phyloP scores from a whole-genome alignment of 768 basidiomycete species.

The Boletellus sp. region DNA sequence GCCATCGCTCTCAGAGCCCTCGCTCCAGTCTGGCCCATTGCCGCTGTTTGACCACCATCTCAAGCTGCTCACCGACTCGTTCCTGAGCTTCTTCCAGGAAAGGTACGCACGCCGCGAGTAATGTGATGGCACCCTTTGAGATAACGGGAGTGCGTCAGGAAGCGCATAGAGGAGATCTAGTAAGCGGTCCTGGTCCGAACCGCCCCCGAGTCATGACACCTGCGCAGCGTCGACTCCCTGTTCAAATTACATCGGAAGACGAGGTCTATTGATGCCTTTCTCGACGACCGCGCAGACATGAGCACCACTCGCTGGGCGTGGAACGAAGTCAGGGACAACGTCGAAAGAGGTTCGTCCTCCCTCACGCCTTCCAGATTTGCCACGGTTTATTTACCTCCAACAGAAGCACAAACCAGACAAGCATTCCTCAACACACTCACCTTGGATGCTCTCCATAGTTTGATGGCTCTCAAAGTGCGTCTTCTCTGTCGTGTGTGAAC shows the following conservation, averaged over 20 bases:
- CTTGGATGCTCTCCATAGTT: slow-evolving; percentile 67
- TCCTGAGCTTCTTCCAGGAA: slow-evolving; percentile 82
- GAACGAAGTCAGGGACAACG: slow-evolving; percentile 80
- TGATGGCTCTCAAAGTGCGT: slow-evolving; percentile 62
- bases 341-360: slow-evolving; percentile 63
- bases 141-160: slow-evolving; percentile 42
- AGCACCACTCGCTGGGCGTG: slow-evolving; percentile 70
- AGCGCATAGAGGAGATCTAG: slow-evolving; percentile 84
- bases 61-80: slow-evolving; percentile 62
- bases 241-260: slow-evolving; percentile 68
- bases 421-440: slow-evolving; percentile 73
- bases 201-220: slow-evolving; percentile 2
- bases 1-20: slow-evolving; percentile 28
- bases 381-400: slow-evolving; percentile 5
- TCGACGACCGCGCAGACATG: slow-evolving; percentile 70
- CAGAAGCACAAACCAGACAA: slow-evolving; percentile 79
- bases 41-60: slow-evolving; percentile 73
- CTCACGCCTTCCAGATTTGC: background rate
- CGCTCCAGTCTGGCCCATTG: slow-evolving; percentile 47
- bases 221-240: slow-evolving; percentile 66
- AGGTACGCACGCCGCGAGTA: slow-evolving; percentile 45
- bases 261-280: slow-evolving; percentile 61
- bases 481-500: background rate
- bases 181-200: slow-evolving; percentile 34
- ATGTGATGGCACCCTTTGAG: slow-evolving; percentile 13